phyloP scores from a whole-genome alignment of 1,284 basidiomycete species.

The Moesziomyces parantarcticus region DNA sequence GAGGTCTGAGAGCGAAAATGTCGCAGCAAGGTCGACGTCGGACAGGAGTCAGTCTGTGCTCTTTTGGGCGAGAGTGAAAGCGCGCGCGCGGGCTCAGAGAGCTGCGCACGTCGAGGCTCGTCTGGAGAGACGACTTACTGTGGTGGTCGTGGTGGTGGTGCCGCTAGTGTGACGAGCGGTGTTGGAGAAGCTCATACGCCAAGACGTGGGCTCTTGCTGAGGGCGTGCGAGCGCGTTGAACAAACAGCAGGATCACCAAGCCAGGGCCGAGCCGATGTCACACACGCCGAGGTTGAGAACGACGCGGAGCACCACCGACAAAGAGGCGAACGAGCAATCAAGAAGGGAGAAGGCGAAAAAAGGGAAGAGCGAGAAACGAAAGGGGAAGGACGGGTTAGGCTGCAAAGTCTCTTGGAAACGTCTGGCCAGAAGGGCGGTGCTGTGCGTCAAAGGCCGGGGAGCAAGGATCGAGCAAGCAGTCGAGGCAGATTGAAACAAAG shows the following conservation, averaged over 20 bases:
- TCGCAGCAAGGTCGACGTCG: background rate
- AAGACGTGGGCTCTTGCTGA: background rate
- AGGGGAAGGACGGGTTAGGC: conserved; percentile 17
- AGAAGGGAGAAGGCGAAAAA: background rate
- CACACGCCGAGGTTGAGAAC: background rate
- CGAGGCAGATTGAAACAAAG: background rate
- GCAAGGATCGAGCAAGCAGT: conserved; percentile 5
- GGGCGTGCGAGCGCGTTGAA: background rate
- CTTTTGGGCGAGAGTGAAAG: background rate
- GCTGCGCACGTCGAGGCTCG: background rate
- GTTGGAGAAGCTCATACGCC: conserved; percentile 39
- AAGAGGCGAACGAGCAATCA: background rate
- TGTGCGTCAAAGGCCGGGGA: conserved; percentile 12
- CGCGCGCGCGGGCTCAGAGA: no score
- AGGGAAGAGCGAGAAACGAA: conserved; percentile 6
- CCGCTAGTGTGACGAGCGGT: conserved; percentile 28
- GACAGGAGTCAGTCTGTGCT: conserved; percentile 5
- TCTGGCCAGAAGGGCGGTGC: conserved; percentile 30
- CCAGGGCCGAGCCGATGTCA: background rate
- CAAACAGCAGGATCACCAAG: background rate
- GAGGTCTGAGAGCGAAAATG: conserved; percentile 18
- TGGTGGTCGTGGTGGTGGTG: conserved; percentile 27
- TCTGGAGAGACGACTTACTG: conserved; percentile 17
- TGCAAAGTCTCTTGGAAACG: conserved; percentile 28
- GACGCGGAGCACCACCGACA: background rate